These are phyloP conservation scores for Aureobasidium mangrovei DNA, from an alignment of 2,329 filamentous ascomycete genomes.

Conservation along the genomic window DNA sequence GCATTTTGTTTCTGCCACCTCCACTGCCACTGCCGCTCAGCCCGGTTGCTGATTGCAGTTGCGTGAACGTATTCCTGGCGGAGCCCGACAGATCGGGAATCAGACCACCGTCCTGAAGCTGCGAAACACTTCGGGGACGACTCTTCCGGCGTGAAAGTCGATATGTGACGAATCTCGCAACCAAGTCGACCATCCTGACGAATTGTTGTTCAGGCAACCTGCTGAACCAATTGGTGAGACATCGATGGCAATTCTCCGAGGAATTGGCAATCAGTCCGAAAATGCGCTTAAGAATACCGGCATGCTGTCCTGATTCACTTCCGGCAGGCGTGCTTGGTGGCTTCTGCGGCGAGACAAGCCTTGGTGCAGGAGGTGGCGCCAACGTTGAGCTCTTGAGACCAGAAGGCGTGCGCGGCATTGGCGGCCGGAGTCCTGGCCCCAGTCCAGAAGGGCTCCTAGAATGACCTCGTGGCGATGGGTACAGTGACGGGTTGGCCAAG, in stretches of 20 bases:
- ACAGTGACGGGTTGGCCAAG: conserved; percentile 68
- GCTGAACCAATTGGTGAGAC: conserved; percentile 70
- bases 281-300: conserved; percentile 76
- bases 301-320: conserved; percentile 57
- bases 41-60: conserved; percentile 69
- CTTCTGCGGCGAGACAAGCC: conserved; percentile 12
- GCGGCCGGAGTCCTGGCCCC: background rate
- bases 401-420: conserved; percentile 2
- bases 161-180: conserved; percentile 72
- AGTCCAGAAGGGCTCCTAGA: background rate
- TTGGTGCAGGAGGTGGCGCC: conserved; percentile 5
- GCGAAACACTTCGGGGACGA: conserved; percentile 51
- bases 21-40: conserved; percentile 38
- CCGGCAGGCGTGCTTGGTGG: conserved; percentile 22
- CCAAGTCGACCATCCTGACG: conserved; percentile 63
- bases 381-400: background rate
- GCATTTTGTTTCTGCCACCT: conserved; percentile 38
- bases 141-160: conserved; percentile 63
- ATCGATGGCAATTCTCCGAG: conserved; percentile 64
- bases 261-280: conserved; percentile 71
- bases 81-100: conserved; percentile 63
- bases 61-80: conserved; percentile 54
- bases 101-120: conserved; percentile 57
- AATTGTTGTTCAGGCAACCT: conserved; percentile 60
- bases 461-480: conserved; percentile 32